Conservation (phyloP, 306 rosid species). For the Alnus glutinosa region DNA sequence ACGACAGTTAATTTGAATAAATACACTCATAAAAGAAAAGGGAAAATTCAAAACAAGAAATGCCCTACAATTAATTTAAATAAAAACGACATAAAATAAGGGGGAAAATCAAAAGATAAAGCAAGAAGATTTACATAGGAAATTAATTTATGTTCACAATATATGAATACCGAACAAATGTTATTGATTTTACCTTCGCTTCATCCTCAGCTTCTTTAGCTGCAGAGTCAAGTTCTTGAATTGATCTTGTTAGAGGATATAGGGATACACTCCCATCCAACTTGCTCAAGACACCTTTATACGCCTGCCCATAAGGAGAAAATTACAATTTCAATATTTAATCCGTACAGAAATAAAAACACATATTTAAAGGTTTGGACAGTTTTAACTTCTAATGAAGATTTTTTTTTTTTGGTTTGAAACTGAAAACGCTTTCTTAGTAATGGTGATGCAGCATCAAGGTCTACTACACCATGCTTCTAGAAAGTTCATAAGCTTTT, state of each 20-base stretch:
- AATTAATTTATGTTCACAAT: neutral
- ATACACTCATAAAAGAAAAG: slow-evolving; percentile 6
- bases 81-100: slow-evolving; percentile 7
- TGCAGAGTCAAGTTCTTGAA: slow-evolving; percentile 65
- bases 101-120: neutral
- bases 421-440: neutral
- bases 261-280: slow-evolving; percentile 50
- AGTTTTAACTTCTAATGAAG: neutral
- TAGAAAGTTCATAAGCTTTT: neutral
- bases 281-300: slow-evolving; percentile 51
- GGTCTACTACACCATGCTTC: slow-evolving; percentile 5
- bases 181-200: slow-evolving; percentile 47
- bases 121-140: slow-evolving; percentile 1
- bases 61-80: neutral
- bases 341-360: neutral
- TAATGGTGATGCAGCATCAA: slow-evolving; percentile 1
- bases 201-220: slow-evolving; percentile 71
- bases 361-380: neutral
- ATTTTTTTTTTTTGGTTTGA: neutral
- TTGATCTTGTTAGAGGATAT: slow-evolving; percentile 52
- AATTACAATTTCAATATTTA: slow-evolving; percentile 8
- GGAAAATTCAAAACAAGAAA: neutral
- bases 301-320: slow-evolving; percentile 44
- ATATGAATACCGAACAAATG: neutral
- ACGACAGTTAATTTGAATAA: neutral